phyloP scores from a whole-genome alignment of 164 flowering plant species.

The Magnolia kwangsiensis region DNA sequence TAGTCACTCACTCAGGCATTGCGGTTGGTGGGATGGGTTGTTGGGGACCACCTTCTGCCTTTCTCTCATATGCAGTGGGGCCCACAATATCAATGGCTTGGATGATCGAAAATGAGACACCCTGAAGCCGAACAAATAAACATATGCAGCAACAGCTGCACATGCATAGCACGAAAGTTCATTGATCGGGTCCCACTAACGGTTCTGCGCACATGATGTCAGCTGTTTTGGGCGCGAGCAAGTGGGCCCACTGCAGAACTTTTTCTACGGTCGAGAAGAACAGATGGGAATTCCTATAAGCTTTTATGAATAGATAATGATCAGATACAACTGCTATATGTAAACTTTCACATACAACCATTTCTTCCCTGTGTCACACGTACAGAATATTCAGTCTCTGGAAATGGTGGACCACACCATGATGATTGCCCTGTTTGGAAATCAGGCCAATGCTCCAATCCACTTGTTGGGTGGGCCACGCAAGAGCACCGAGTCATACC shows the following conservation, averaged over 20 bases:
- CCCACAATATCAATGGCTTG: neutral
- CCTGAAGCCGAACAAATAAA: neutral
- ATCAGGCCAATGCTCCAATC: too few relatives aligned
- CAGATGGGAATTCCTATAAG: neutral
- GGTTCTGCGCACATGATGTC: neutral
- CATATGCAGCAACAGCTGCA: neutral
- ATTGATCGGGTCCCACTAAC: too few relatives aligned
- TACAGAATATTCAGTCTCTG: neutral
- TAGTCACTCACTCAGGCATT: too few relatives aligned
- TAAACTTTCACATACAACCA: neutral
- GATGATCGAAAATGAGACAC: neutral
- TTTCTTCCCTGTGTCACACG: neutral
- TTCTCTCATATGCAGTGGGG: too few relatives aligned
- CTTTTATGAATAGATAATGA: neutral
- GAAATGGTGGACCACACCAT: neutral
- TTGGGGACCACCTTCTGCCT: too few relatives aligned
- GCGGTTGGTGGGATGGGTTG: too few relatives aligned
- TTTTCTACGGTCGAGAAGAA: neutral
- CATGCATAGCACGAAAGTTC: neutral
- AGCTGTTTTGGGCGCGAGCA: neutral
- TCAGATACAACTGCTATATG: neutral
- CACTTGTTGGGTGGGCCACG: too few relatives aligned
- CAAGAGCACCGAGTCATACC: too few relatives aligned
- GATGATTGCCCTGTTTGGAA: too few relatives aligned
- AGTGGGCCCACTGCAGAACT: neutral